A percentile compares a stretch with the other conserved stretches of the same genome.
These are phyloP conservation scores for Nemania abortiva DNA, from an alignment of 2,329 filamentous ascomycete genomes.

Conservation along the genomic window DNA sequence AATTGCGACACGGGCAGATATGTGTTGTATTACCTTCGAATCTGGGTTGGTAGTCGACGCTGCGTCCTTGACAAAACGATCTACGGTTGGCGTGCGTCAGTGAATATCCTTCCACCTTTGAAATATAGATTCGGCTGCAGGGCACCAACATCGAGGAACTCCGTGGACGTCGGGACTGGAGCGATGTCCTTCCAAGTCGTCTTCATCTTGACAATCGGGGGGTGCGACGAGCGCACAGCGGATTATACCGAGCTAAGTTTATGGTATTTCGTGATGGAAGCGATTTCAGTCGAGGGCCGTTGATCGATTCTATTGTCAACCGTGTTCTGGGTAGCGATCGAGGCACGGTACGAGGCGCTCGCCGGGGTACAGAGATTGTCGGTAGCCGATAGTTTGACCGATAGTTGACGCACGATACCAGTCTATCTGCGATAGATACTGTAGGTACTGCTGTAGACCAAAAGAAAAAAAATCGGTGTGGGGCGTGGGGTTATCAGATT, in stretches of 20 bases:
- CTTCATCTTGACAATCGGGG: constrained; percentile 62
- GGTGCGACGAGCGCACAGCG: constrained; percentile 41
- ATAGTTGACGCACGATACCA: constrained; percentile 20
- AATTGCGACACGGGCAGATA: neutral
- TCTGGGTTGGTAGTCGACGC: constrained; percentile 92
- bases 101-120: neutral
- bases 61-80: constrained; percentile 93
- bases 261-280: neutral
- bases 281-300: constrained; percentile 20
- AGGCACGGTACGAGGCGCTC: constrained; percentile 18
- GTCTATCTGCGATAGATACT: neutral
- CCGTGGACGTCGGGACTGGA: constrained; percentile 89
- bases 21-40: constrained; percentile 64
- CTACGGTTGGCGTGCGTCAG: constrained; percentile 31
- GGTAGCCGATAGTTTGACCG: constrained; percentile 16
- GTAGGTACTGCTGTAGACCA: neutral
- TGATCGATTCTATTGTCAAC: constrained; percentile 9
- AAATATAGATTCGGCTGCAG: neutral
- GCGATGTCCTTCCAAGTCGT: constrained; percentile 82
- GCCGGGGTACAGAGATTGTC: constrained; percentile 2
- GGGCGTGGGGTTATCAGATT: constrained; percentile 34
- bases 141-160: constrained; percentile 83
- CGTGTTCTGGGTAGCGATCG: constrained; percentile 3
- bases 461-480: constrained; percentile 41
- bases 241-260: constrained; percentile 1